Conservation (phyloP, 768 basidiomycete species). For the Phlegmacium glaucopus region DNA sequence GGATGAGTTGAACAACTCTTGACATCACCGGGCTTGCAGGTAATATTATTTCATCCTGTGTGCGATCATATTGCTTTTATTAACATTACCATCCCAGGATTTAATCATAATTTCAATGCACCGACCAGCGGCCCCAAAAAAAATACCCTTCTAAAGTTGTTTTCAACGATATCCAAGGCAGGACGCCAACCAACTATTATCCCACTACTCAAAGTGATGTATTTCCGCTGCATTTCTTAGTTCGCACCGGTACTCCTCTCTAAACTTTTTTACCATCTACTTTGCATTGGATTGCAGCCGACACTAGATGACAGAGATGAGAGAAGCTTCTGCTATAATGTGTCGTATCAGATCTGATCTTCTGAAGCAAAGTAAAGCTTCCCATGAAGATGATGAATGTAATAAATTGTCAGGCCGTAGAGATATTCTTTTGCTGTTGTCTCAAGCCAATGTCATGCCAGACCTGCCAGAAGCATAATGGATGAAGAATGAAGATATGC, state of each 20-base stretch:
- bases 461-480: too few relatives aligned
- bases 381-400: constrained; percentile 17
- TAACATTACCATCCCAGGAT: constrained; percentile 13
- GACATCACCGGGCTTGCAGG: constrained; percentile 76
- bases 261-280: background rate
- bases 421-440: constrained; percentile 54
- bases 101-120: constrained; percentile 27
- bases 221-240: constrained; percentile 35
- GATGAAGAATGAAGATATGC: too few relatives aligned
- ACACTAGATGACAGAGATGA: constrained; percentile 20
- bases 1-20: constrained; percentile 64
- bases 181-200: constrained; percentile 31
- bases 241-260: constrained; percentile 8
- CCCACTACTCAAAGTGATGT: constrained; percentile 23
- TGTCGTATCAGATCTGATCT: constrained; percentile 43
- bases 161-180: constrained; percentile 41
- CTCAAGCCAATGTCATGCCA: constrained; percentile 57
- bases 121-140: constrained; percentile 23
- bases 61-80: background rate
- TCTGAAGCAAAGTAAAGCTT: constrained; percentile 42
- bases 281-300: constrained; percentile 14
- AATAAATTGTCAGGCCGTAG: constrained; percentile 27
- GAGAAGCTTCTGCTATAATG: constrained; percentile 35
- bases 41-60: constrained; percentile 24
- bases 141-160: constrained; percentile 48